Conservation (phyloP, 2,329 filamentous ascomycete genomes). For the Xylaria sp. region DNA sequence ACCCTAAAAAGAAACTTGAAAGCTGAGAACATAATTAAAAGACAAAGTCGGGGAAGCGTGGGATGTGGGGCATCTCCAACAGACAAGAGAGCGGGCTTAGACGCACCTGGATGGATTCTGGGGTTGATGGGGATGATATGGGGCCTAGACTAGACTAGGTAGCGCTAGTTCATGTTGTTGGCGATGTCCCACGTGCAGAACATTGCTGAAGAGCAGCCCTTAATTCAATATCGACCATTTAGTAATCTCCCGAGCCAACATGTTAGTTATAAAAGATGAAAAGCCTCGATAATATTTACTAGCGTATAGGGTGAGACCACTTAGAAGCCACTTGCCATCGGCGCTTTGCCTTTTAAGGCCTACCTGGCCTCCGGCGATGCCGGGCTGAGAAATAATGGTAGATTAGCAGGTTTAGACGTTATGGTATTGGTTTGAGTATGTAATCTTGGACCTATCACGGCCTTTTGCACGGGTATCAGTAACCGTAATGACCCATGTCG, state of each 20-base stretch:
- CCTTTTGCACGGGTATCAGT: constrained; percentile 10
- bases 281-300: background rate
- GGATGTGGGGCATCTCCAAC: constrained; percentile 36
- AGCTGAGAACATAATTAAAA: constrained; percentile 23
- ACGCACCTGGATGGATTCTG: constrained; percentile 11
- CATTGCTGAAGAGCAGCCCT: background rate
- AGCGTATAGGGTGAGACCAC: background rate
- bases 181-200: background rate
- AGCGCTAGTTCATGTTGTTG: background rate
- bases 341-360: constrained; percentile 12
- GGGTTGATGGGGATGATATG: constrained; percentile 19
- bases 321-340: background rate
- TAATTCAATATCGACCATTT: background rate
- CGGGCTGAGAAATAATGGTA: constrained; percentile 7
- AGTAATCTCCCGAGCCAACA: background rate
- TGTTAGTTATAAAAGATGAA: background rate
- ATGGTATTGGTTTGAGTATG: too few species aligned
- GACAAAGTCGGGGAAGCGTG: constrained; percentile 29
- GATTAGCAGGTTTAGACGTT: too few species aligned
- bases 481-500: constrained; percentile 13
- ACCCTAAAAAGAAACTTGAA: constrained; percentile 20
- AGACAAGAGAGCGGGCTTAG: constrained; percentile 5
- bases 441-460: background rate
- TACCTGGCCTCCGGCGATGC: constrained; percentile 6
- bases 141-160: constrained; percentile 12